Base-by-base conservation (phyloP, 495 filamentous ascomycete genomes). In the Alectoria sarmentosa region DNA sequence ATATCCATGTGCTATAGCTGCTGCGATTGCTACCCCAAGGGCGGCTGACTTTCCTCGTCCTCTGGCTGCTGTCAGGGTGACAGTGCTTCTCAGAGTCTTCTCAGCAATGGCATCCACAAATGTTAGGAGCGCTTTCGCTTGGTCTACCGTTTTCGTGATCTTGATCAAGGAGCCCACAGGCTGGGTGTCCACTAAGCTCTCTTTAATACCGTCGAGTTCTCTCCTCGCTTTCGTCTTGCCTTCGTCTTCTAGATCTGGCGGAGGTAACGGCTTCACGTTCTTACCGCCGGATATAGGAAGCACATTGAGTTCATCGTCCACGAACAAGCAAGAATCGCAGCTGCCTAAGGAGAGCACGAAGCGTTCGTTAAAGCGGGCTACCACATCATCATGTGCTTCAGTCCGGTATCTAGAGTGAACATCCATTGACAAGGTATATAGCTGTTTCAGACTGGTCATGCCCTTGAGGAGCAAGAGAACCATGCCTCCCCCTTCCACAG, bases 341-440 rank as follows among this genome's bases (percentile, higher is more conserved):
- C 91, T 90, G 36, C 92, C 94, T 6, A 99, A 82, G 3, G 94
- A 98, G 59, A 99, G 80, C 52, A 99, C 90, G 71, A 99, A 99
- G 10, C 95, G 86, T 76, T 98, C 95, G 76, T 98, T 99, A 82
- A 99, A 99, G 60, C 95, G 84, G 44, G 94, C 94, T 54, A 90
- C 85, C 58, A 99, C 94, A 76, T 99, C 95, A 62, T 88, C 89
- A 73, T 98, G 91, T 9, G 95, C 95, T 73, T 99, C 95, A 46
- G 95, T 99, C 63, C 95, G 82, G 77, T 98, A 99, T 73, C 95
- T 83, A 32, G 94, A 91, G 75, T 99, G 95, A 52, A 97, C 88
- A 73, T 98, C 95, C 95, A 99, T 99, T 36, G 91, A 91, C 70
- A 99, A 73, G 6, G 93, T 96, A 76, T 97, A 99, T 0, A 99